A percentile compares a stretch with the other conserved stretches of the same genome.
phyloP scores from a whole-genome alignment of 306 rosid genomes.

The Inga leiocalycina region DNA sequence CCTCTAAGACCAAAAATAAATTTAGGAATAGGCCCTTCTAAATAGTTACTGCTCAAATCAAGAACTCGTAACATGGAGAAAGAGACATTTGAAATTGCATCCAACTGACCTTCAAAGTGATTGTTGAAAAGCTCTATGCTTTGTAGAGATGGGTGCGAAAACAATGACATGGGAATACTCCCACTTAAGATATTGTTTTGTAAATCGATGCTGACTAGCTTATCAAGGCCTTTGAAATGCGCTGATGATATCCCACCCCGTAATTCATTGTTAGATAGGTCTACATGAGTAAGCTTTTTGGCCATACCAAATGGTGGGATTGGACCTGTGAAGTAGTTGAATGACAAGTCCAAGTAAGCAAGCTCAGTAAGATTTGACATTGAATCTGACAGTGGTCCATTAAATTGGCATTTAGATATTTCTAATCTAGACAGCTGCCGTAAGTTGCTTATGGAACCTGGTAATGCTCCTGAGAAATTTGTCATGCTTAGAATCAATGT shows the following conservation, averaged over 20 bases:
- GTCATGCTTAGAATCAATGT: background rate
- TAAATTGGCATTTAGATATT: background rate
- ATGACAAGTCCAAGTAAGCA: background rate
- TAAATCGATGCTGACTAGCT: background rate
- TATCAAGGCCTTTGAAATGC: background rate
- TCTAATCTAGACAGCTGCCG: background rate
- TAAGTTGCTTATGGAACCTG: background rate
- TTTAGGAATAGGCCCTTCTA: constrained; percentile 44
- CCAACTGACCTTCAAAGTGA: constrained; percentile 5
- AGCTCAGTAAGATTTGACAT: constrained; percentile 16
- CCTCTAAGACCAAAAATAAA: constrained; percentile 21
- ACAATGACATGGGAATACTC: constrained; percentile 8
- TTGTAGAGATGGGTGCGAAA: constrained; percentile 4
- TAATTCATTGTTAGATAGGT: constrained; percentile 7
- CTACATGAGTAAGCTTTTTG: background rate
- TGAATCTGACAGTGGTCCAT: background rate
- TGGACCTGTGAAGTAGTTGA: background rate
- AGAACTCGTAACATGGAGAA: constrained; percentile 29
- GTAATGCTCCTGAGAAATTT: background rate
- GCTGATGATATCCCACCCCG: background rate
- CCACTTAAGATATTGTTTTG: background rate
- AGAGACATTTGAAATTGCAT: background rate
- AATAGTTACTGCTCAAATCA: constrained; percentile 47
- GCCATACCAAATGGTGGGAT: constrained; percentile 26
- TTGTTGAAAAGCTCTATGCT: background rate